Evolutionary conservation across 192 early-diverging fungal genomes (phyloP).

Genomic region (Diversispora epigaea): DNA sequence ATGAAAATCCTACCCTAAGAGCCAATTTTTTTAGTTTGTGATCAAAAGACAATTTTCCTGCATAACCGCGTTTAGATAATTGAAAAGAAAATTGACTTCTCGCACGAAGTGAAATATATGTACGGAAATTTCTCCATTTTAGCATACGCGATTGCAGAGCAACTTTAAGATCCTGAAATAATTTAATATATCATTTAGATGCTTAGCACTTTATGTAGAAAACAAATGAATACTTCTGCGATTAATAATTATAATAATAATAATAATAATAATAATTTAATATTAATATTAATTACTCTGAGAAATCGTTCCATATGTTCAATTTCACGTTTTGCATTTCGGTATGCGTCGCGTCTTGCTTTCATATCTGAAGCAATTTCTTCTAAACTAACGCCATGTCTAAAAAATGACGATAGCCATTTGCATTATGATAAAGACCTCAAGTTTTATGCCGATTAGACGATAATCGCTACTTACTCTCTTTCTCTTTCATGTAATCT

Average conservation of each 20-base stretch:
- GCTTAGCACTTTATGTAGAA: not conserved
- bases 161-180: constrained; percentile 46
- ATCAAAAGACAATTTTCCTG: constrained; percentile 75
- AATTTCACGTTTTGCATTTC: constrained; percentile 55
- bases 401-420: constrained; percentile 31
- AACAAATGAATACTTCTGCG: not conserved
- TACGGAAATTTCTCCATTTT: constrained; percentile 68
- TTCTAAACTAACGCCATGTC: constrained; percentile 58
- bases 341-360: constrained; percentile 51
- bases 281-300: constrained; percentile 35
- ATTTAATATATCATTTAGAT: not conserved
- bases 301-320: constrained; percentile 49
- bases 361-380: constrained; percentile 59
- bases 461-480: constrained; percentile 20
- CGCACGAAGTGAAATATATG: constrained; percentile 73
- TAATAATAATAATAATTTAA: no score
- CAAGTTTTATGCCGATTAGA: not conserved
- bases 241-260: no score
- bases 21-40: constrained; percentile 62
- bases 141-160: constrained; percentile 59
- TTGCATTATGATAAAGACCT: not conserved
- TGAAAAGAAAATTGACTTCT: constrained; percentile 70
- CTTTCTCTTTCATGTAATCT: constrained; percentile 58
- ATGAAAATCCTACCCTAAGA: constrained; percentile 52
- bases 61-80: constrained; percentile 79